Evolutionary conservation across 106 monocot species (phyloP).

Genomic region (Allium sativum): DNA sequence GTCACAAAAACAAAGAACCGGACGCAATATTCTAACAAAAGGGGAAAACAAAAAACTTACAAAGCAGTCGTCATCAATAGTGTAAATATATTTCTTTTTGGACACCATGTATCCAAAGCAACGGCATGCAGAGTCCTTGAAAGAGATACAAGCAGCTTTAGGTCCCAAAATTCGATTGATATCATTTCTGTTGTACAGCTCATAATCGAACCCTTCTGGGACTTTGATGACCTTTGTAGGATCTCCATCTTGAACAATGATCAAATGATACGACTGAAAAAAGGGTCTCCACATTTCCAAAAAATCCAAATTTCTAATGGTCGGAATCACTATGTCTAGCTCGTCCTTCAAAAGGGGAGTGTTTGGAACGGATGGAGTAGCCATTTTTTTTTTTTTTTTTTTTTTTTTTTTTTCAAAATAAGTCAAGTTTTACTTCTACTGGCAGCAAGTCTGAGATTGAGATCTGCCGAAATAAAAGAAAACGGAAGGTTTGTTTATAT

Average conservation of each 20-base stretch:
- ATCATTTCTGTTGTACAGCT: constrained; percentile 66
- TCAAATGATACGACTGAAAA: constrained; percentile 52
- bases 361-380: neutral
- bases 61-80: constrained; percentile 30
- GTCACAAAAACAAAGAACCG: neutral
- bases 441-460: too few relatives aligned
- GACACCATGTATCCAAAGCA: constrained; percentile 37
- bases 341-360: constrained; percentile 38
- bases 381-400: too few relatives aligned
- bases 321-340: constrained; percentile 68
- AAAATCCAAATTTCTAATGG: constrained; percentile 61
- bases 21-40: too few relatives aligned
- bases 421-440: too few relatives aligned
- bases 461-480: too few relatives aligned
- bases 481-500: too few relatives aligned
- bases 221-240: constrained; percentile 45
- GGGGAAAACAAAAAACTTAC: constrained; percentile 4
- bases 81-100: constrained; percentile 34
- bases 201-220: constrained; percentile 63
- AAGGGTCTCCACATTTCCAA: constrained; percentile 58
- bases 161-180: constrained; percentile 58
- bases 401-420: too few relatives aligned
- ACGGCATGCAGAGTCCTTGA: constrained; percentile 28
- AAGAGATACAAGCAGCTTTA: constrained; percentile 29
- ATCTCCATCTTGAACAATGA: constrained; percentile 66